Base-by-base conservation (phyloP, 768 basidiomycete genomes). In the Candolleomyces eurysporus region DNA sequence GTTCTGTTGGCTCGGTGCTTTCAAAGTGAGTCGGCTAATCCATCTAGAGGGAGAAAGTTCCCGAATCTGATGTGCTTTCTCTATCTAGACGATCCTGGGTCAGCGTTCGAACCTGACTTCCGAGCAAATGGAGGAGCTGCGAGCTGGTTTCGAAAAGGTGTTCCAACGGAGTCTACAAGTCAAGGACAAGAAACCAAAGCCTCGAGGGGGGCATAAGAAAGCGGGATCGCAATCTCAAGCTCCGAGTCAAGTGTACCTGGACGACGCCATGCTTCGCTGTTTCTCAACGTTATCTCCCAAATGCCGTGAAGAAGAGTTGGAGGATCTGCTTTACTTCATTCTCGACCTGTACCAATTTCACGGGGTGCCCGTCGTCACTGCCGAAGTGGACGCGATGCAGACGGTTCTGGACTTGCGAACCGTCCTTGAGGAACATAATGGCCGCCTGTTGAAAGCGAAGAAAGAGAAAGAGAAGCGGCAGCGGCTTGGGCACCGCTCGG, bases 1-100 rank as follows among this genome's bases (percentile, higher is more conserved):
- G 71, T 95, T 92, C 66, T 94, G 91, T 69, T 98, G 97, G 97
- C 80, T 99, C 3, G 96, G 97, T 1, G 94, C 90, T 21, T 98
- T 97, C 84, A 98, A 98, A 87, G 96, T 95, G 54, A 39, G 79
- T 60, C 16, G 39, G 39, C 32, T 54, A 32, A 14, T 5, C 7
- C 26, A 26, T 62, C 16, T 48, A 9, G 58, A 30, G 61, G 61
- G 9, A 26, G 26, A 26, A 26, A 26, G 4, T 26, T 26, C 36
- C 36, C 16, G 46, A 32, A 61, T 8, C 9, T 42, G 49, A 32
- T 57, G 43, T 59, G 39, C 60, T 54, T 48, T 42, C 43, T 59
- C 14, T 52, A 17, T 32, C 19, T 54, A 90, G 91, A 87, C 88
- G 1, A 87, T 91, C 68, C 76, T 87, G 32, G 84, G 81, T 60